Conservation (phyloP, 768 basidiomycete species). For the Kwoniella pini region DNA sequence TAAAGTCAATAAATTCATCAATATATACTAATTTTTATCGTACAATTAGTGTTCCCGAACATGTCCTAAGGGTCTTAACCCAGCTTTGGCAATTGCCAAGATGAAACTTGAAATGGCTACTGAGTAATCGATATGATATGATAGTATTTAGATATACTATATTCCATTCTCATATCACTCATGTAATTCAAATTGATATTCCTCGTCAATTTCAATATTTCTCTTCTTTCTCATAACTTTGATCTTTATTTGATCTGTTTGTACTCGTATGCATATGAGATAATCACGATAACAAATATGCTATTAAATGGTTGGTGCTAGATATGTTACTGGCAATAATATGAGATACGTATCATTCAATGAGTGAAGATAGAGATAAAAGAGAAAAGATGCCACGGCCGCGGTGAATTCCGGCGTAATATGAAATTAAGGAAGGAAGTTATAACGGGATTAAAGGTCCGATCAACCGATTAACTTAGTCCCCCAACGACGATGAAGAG, state of each 20-base stretch:
- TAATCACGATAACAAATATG: not conserved
- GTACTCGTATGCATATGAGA: slow-evolving; percentile 19
- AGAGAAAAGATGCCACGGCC: slow-evolving; percentile 4
- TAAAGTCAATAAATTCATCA: no score
- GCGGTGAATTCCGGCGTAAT: slow-evolving; percentile 8
- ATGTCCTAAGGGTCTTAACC: slow-evolving; percentile 97
- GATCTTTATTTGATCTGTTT: slow-evolving; percentile 7
- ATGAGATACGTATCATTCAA: not conserved
- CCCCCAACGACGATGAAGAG: not conserved
- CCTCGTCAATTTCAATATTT: no score
- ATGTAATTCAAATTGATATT: not conserved
- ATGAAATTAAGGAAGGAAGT: not conserved
- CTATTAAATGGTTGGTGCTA: not conserved
- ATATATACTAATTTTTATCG: no score
- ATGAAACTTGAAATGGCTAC: slow-evolving; percentile 74
- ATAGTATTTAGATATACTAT: no score
- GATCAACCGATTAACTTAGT: slow-evolving; percentile 4
- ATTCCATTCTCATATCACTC: not conserved
- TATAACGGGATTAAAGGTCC: not conserved
- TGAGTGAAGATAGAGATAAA: not conserved
- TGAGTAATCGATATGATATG: slow-evolving; percentile 1
- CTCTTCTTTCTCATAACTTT: not conserved
- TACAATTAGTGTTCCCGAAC: slow-evolving; percentile 81
- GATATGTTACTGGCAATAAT: not conserved
- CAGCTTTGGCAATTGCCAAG: slow-evolving; percentile 85